phyloP scores from a whole-genome alignment of 805 yeast species.

The Metschnikowia noctiluminum region DNA sequence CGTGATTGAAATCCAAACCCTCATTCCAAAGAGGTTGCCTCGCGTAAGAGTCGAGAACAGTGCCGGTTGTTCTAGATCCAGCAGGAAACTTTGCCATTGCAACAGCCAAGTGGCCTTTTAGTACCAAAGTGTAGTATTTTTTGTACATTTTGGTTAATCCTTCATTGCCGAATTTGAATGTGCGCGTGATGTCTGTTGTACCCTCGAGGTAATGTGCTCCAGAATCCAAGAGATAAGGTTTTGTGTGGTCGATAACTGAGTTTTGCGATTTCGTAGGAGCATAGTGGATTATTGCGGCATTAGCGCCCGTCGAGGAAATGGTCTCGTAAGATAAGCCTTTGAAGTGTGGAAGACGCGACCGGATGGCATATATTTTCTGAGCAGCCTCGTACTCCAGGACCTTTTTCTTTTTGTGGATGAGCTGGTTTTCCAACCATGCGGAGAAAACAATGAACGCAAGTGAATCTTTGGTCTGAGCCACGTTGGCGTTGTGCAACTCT shows the following conservation, averaged over 20 bases:
- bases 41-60: constrained; percentile 75
- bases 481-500: constrained; percentile 68
- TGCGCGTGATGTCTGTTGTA: constrained; percentile 93
- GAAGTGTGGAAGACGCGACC: constrained; percentile 52
- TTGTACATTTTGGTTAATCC: constrained; percentile 43
- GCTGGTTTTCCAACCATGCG: constrained; percentile 73
- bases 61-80: constrained; percentile 59
- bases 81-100: constrained; percentile 78
- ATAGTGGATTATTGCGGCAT: constrained; percentile 74
- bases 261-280: constrained; percentile 60
- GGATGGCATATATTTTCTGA: constrained; percentile 51
- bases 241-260: constrained; percentile 58
- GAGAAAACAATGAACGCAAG: constrained; percentile 68
- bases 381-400: constrained; percentile 68
- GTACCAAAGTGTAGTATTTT: constrained; percentile 74
- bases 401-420: constrained; percentile 36
- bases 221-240: constrained; percentile 77
- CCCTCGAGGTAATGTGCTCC: constrained; percentile 94
- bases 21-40: constrained; percentile 77
- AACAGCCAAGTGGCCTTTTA: constrained; percentile 87
- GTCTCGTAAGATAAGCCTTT: constrained; percentile 73
- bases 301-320: constrained; percentile 72
- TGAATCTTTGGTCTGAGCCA: constrained; percentile 84
- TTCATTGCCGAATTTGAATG: constrained; percentile 57
- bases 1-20: constrained; percentile 88